phyloP scores from a whole-genome alignment of 257 asterid genomes.

The Nicotiana sylvestris region DNA sequence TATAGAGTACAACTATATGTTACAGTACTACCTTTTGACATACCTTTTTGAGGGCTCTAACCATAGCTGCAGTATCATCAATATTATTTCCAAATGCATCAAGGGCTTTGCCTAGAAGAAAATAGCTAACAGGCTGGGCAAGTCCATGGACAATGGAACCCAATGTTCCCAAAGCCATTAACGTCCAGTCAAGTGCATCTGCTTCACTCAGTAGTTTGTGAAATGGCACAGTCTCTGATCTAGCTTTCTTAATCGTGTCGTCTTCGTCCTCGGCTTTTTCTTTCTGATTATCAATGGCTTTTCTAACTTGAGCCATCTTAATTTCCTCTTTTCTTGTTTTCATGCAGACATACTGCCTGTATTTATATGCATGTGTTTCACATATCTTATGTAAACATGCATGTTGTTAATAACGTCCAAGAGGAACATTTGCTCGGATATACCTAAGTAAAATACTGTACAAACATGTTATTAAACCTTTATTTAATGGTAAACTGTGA shows the following conservation, averaged over 20 bases:
- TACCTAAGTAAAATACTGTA: neutral
- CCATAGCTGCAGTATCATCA: constrained; percentile 48
- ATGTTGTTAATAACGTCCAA: neutral
- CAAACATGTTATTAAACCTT: neutral
- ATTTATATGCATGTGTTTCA: neutral
- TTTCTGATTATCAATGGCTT: constrained; percentile 22
- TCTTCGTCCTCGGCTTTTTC: constrained; percentile 17
- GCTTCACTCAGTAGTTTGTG: constrained; percentile 59
- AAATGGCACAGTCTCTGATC: constrained; percentile 36
- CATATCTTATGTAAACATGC: neutral
- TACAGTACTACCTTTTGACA: neutral
- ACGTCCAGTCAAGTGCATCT: constrained; percentile 58
- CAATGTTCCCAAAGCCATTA: constrained; percentile 65
- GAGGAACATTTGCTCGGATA: neutral
- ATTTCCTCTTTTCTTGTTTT: neutral
- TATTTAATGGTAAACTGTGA: neutral
- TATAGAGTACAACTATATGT: too few species aligned
- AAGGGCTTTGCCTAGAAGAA: constrained; percentile 68
- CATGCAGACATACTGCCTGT: constrained; percentile 12
- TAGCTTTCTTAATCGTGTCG: constrained; percentile 5
- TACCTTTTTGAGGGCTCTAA: constrained; percentile 56
- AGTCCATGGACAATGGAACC: constrained; percentile 77
- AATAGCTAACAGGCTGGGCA: constrained; percentile 70
- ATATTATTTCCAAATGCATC: constrained; percentile 67
- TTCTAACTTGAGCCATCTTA: constrained; percentile 11